Conservation (phyloP, 2,329 filamentous ascomycete genomes). For the Chaetomium globosum region DNA sequence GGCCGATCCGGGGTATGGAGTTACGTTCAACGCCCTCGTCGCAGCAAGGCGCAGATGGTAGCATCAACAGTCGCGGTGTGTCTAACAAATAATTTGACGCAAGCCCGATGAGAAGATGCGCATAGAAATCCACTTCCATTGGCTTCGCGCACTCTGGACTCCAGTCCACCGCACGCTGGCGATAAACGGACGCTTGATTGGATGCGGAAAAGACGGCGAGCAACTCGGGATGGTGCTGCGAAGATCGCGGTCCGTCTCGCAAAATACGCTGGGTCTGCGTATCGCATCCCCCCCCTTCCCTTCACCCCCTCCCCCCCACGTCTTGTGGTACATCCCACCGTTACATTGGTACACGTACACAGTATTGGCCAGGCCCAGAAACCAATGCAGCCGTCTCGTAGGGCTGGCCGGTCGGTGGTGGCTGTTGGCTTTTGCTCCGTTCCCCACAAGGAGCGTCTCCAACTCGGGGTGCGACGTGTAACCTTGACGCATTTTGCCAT, state of each 20-base stretch:
- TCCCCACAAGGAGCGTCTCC: slow-evolving; percentile 8
- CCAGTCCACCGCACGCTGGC: background rate
- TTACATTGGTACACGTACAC: slow-evolving; percentile 13
- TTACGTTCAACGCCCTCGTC: background rate
- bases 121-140: slow-evolving; percentile 3
- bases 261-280: too few species aligned
- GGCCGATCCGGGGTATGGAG: background rate
- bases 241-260: background rate
- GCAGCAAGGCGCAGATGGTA: background rate
- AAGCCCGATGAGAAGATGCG: background rate
- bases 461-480: slow-evolving; percentile 15
- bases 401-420: slow-evolving; percentile 22
- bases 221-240: background rate
- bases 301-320: background rate
- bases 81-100: slow-evolving; percentile 15
- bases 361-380: slow-evolving; percentile 14
- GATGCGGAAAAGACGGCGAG: slow-evolving; percentile 13
- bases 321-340: background rate
- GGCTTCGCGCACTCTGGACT: background rate
- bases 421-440: slow-evolving; percentile 7
- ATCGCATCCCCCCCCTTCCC: background rate
- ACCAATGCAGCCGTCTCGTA: slow-evolving; percentile 17
- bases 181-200: slow-evolving; percentile 12
- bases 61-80: slow-evolving; percentile 5
- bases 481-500: background rate